Evolutionary conservation across 371 early-diverging fungal genomes (phyloP).

Genomic region (Apophysomyces sp.): DNA sequence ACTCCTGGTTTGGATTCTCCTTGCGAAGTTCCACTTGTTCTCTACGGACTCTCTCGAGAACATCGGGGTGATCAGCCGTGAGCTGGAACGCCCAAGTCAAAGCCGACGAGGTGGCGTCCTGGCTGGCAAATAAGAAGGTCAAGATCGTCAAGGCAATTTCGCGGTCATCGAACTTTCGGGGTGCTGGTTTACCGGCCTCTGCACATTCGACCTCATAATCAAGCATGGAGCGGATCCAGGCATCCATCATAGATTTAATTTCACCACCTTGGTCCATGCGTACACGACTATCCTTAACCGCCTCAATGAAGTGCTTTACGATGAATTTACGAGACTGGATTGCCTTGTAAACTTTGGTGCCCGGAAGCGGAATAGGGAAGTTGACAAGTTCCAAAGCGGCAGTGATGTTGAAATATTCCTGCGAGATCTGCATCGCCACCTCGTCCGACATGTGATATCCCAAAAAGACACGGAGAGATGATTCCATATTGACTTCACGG

Average conservation of each 20-base stretch:
- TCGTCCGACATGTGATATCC: slow-evolving; percentile 49
- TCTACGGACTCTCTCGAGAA: slow-evolving; percentile 38
- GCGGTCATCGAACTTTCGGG: slow-evolving; percentile 44
- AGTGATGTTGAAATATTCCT: slow-evolving; percentile 53
- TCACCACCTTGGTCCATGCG: slow-evolving; percentile 39
- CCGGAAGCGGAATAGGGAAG: slow-evolving; percentile 55
- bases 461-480: slow-evolving; percentile 52
- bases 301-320: slow-evolving; percentile 45
- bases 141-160: slow-evolving; percentile 50
- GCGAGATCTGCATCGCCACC: slow-evolving; percentile 42
- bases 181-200: slow-evolving; percentile 35
- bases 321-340: slow-evolving; percentile 54
- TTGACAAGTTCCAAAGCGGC: slow-evolving; percentile 58
- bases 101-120: slow-evolving; percentile 55
- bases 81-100: slow-evolving; percentile 55
- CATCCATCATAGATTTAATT: slow-evolving; percentile 49
- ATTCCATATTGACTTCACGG: slow-evolving; percentile 55
- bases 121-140: slow-evolving; percentile 53
- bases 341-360: slow-evolving; percentile 56
- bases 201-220: slow-evolving; percentile 37
- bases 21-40: slow-evolving; percentile 40
- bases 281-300: slow-evolving; percentile 37
- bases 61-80: slow-evolving; percentile 50
- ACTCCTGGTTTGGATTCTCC: slow-evolving; percentile 23
- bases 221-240: slow-evolving; percentile 45